Conservation (phyloP, 2,329 filamentous ascomycete species). For the Diaporthe sp. region DNA sequence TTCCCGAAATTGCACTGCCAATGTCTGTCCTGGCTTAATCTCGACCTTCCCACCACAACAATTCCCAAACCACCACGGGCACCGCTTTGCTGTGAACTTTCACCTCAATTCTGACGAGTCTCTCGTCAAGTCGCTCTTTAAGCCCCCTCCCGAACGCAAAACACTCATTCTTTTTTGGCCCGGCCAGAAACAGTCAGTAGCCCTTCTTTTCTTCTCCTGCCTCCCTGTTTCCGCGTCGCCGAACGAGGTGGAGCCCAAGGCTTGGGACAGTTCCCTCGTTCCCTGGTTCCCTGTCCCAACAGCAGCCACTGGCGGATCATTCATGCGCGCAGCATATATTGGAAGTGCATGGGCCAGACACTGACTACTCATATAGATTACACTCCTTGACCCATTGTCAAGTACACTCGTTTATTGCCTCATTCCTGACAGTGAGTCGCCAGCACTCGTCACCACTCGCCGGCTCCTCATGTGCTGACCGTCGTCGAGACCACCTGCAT, state of each 20-base stretch:
- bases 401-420: conserved; percentile 69
- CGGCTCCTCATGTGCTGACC: conserved; percentile 45
- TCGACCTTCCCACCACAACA: conserved; percentile 34
- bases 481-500: conserved; percentile 30
- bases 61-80: conserved; percentile 37
- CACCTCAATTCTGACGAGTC: conserved; percentile 54
- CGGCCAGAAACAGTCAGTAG: conserved; percentile 33
- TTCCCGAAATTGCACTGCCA: conserved; percentile 41
- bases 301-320: conserved; percentile 49
- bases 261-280: conserved; percentile 21
- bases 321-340: conserved; percentile 45
- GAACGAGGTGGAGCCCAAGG: conserved; percentile 22
- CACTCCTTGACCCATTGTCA: conserved; percentile 70
- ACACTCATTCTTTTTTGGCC: conserved; percentile 44
- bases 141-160: conserved; percentile 43
- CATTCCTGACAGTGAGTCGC: conserved; percentile 64
- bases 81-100: conserved; percentile 42
- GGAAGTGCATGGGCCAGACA: conserved; percentile 30
- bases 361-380: conserved; percentile 50
- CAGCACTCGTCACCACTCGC: conserved; percentile 38
- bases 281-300: conserved; percentile 19
- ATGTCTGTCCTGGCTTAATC: conserved; percentile 48
- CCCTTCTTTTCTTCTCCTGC: background rate
- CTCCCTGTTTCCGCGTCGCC: conserved; percentile 15
- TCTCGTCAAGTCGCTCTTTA: conserved; percentile 64